phyloP scores from a whole-genome alignment of 805 yeast species.

The Candida easanensis region DNA sequence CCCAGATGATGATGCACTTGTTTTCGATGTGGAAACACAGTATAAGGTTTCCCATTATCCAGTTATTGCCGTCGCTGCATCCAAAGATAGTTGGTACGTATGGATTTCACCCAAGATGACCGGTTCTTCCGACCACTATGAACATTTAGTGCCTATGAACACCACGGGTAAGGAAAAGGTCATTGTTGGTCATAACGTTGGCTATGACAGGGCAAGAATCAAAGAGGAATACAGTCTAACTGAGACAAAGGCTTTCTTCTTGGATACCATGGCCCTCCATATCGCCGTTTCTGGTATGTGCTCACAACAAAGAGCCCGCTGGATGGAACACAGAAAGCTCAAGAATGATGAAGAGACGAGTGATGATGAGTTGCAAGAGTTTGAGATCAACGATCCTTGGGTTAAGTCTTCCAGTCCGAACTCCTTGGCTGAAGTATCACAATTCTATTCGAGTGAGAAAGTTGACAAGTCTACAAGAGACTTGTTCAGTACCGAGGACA shows the following conservation, averaged over 20 bases:
- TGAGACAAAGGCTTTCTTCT: constrained; percentile 67
- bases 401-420: constrained; percentile 70
- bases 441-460: constrained; percentile 67
- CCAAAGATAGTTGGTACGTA: constrained; percentile 81
- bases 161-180: constrained; percentile 46
- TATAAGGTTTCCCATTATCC: constrained; percentile 75
- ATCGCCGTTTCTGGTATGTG: constrained; percentile 90
- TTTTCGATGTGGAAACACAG: constrained; percentile 87
- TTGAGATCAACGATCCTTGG: constrained; percentile 77
- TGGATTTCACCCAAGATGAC: constrained; percentile 91
- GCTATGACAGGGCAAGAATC: constrained; percentile 86
- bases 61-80: constrained; percentile 75
- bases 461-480: constrained; percentile 71
- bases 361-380: constrained; percentile 21
- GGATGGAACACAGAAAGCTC: constrained; percentile 54
- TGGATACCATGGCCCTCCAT: constrained; percentile 93
- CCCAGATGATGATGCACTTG: constrained; percentile 71
- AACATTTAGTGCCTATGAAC: constrained; percentile 79
- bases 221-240: constrained; percentile 74
- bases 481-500: constrained; percentile 52
- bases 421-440: constrained; percentile 75
- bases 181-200: constrained; percentile 85
- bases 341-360: constrained; percentile 22
- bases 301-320: constrained; percentile 81
- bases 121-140: constrained; percentile 40